These are phyloP conservation scores for Epicoccum sorghinum DNA, from an alignment of 2,329 filamentous ascomycete genomes.

Conservation along the genomic window DNA sequence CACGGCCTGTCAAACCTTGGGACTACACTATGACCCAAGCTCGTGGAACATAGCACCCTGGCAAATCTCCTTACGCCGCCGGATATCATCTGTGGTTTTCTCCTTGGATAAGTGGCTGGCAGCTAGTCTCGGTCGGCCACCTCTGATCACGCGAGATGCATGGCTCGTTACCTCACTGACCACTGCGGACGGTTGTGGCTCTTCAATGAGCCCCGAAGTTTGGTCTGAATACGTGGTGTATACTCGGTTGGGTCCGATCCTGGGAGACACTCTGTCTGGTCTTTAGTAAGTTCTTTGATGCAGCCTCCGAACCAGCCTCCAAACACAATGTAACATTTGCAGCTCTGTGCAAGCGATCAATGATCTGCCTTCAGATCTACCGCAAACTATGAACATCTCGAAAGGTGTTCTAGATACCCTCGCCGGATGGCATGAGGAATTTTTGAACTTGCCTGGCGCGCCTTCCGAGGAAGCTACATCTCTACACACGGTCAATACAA, in stretches of 20 bases:
- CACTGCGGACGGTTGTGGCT: not conserved
- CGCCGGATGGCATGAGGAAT: too few species aligned
- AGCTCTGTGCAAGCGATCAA: too few species aligned
- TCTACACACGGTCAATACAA: not conserved
- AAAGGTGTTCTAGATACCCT: too few species aligned
- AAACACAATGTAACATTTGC: too few species aligned
- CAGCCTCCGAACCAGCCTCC: not conserved
- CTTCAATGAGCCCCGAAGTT: not conserved
- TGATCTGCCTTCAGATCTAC: too few species aligned
- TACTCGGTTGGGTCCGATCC: not conserved
- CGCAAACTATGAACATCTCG: too few species aligned
- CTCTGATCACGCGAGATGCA: slow-evolving; percentile 10
- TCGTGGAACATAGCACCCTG: slow-evolving; percentile 15
- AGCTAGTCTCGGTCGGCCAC: slow-evolving; percentile 14
- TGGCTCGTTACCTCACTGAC: slow-evolving; percentile 17
- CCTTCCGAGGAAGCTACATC: not conserved
- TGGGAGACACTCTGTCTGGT: slow-evolving; percentile 4
- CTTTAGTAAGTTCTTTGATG: slow-evolving; percentile 6
- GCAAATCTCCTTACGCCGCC: slow-evolving; percentile 16
- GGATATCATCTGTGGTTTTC: slow-evolving; percentile 10
- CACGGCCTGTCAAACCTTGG: slow-evolving; percentile 11
- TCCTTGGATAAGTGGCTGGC: slow-evolving; percentile 16
- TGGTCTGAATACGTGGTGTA: slow-evolving; percentile 1
- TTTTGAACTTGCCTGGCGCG: too few species aligned
- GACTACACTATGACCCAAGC: slow-evolving; percentile 15